Evolutionary conservation across 225 moss, liverwort and hornwort genomes (phyloP).

Genomic region (Sphagnum contortum): DNA sequence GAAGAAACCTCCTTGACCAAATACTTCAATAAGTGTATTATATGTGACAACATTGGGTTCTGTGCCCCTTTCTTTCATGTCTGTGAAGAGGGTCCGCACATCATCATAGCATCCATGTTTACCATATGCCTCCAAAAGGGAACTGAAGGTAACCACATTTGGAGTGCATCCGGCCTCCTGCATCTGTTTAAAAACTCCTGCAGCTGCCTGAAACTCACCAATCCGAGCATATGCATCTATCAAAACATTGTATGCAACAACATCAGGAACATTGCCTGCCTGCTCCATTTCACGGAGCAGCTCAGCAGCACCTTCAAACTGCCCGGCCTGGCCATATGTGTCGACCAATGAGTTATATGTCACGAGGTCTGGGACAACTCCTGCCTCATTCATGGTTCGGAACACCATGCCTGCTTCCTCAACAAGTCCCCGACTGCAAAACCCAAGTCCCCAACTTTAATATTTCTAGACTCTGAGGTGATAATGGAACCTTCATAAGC

Average conservation of each 20-base stretch:
- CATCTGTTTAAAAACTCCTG: conserved; percentile 84
- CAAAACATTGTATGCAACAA: conserved; percentile 88
- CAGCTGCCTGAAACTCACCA: conserved; percentile 51
- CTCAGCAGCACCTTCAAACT: conserved; percentile 75
- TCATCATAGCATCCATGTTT: conserved; percentile 93
- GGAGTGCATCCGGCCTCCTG: conserved; percentile 87
- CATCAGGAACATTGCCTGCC: conserved; percentile 91
- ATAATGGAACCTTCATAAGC: no score
- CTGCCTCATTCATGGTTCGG: conserved; percentile 98
- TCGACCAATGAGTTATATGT: conserved; percentile 93
- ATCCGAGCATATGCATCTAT: conserved; percentile 69
- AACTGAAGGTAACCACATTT: conserved; percentile 83
- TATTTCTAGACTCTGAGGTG: no score
- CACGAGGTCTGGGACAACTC: conserved; percentile 82
- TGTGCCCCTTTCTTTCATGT: conserved; percentile 90
- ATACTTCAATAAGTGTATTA: conserved; percentile 92
- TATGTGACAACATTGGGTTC: conserved; percentile 85
- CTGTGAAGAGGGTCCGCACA: conserved; percentile 63
- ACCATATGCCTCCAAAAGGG: conserved; percentile 80
- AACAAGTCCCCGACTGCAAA: conserved; percentile 67
- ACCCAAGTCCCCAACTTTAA: background rate
- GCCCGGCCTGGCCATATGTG: conserved; percentile 69
- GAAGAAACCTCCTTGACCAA: conserved; percentile 92
- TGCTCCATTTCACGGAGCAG: conserved; percentile 89
- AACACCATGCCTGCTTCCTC: conserved; percentile 99